Percentiles rank a stretch among this genome's conserved stretches.
Evolutionary conservation across 352 stramenopile species (phyloP).

Genomic region (Pythium grandisporangium): DNA sequence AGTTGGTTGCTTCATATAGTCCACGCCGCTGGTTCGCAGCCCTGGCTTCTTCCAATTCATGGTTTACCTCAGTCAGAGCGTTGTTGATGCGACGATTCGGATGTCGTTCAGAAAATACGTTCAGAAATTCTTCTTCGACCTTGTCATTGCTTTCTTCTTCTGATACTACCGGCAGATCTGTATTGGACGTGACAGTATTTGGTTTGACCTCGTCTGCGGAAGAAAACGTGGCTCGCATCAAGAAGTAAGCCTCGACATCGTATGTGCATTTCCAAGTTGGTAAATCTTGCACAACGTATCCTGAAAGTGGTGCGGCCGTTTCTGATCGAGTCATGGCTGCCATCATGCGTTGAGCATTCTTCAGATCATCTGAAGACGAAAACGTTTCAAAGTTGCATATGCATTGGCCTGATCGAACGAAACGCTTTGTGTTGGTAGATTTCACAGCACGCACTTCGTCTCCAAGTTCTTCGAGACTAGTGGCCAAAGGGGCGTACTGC

Average conservation of each 20-base stretch:
- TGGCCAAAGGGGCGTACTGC: slow-evolving; percentile 75
- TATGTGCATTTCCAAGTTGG: slow-evolving; percentile 85
- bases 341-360: slow-evolving; percentile 22
- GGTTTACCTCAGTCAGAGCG: slow-evolving; percentile 58
- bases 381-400: slow-evolving; percentile 79
- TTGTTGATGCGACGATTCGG: slow-evolving; percentile 41
- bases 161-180: slow-evolving; percentile 12
- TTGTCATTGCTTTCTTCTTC: slow-evolving; percentile 46
- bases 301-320: slow-evolving; percentile 41
- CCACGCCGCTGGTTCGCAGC: slow-evolving; percentile 64
- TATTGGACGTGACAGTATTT: slow-evolving; percentile 6
- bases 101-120: slow-evolving; percentile 51
- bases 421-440: slow-evolving; percentile 68
- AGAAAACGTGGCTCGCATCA: slow-evolving; percentile 80
- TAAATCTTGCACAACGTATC: slow-evolving; percentile 78
- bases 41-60: slow-evolving; percentile 75
- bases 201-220: slow-evolving; percentile 36
- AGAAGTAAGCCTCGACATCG: slow-evolving; percentile 81
- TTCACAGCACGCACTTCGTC: slow-evolving; percentile 65
- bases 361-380: slow-evolving; percentile 54
- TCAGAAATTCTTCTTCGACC: slow-evolving; percentile 72
- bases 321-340: slow-evolving; percentile 22
- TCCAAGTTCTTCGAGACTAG: slow-evolving; percentile 70
- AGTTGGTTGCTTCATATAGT: slow-evolving; percentile 79
- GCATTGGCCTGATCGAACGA: slow-evolving; percentile 69